Base-by-base conservation (phyloP, 2,329 filamentous ascomycete species). In the Penicillium sp. region DNA sequence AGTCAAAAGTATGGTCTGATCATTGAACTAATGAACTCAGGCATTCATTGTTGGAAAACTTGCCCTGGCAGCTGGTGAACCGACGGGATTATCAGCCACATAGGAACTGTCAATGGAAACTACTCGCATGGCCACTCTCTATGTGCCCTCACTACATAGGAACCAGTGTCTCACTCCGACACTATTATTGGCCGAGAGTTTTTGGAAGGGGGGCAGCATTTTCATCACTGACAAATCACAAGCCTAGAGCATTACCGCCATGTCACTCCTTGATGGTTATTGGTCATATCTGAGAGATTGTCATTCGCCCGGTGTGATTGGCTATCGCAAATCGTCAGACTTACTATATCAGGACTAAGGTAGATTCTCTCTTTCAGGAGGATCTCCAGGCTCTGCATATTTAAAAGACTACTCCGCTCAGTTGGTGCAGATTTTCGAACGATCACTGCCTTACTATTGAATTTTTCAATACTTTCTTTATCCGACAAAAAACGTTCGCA, bases 131-230 rank as follows among this genome's bases (percentile, higher is more conserved):
- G 26, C 9, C 26, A 28, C n/a, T 28, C 26, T 28, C 26, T 28
- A 9, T 28, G 9, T 28, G 26, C 26, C 4, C 9, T 33, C 9
- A 13, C 42, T 50, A 2, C 2, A 45, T 33, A 47, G 45, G 38
- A 52, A 51, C 13, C 36, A 33, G 33, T 18, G 52, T 56, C 50
- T 56, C 53, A 56, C 50, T 45, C 24, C 21, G 24, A 42, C 43
- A 28, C 16, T 41, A 12, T 45, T 12, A 54, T 34, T 54, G 52
- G 52, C 42, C 33, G 16, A 45, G 21, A 3, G 28, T 28, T 9
- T 28, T 28, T 28, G 26, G 26, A 28, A 28, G 9, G 26, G 4
- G 26, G 1, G 9, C 9, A 28, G 9, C 26, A 45, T 47, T 50
- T 47, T 21, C 16, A 44, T 47, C 21, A 42, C 45, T 47, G 47